Percentiles rank a stretch among this genome's conserved stretches.
Conservation (phyloP, 2,329 filamentous ascomycete genomes). For the Cladosporium cucumerinum region DNA sequence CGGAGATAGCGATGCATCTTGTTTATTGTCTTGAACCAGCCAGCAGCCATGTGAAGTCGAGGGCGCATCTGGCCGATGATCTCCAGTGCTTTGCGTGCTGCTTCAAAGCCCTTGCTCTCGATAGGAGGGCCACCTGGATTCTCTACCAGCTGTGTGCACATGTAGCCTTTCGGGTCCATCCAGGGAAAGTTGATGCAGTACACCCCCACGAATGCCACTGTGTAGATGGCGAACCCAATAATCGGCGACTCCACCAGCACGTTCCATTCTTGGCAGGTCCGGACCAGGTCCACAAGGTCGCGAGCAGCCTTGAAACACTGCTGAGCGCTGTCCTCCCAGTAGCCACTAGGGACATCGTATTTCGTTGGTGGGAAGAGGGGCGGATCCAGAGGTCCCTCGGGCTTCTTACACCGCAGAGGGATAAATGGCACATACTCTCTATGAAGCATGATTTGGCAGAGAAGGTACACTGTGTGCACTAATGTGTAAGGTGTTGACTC, state of each 20-base stretch:
- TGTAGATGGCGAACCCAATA: constrained; percentile 65
- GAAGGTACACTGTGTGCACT: constrained; percentile 62
- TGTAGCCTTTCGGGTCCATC: constrained; percentile 60
- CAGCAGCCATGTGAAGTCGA: constrained; percentile 55
- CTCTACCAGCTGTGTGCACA: constrained; percentile 37
- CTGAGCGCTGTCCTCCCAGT: constrained; percentile 62
- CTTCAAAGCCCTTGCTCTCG: constrained; percentile 36
- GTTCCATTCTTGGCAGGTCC: constrained; percentile 58
- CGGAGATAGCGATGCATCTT: constrained; percentile 55
- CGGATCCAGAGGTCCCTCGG: constrained; percentile 57
- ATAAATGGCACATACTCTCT: constrained; percentile 67
- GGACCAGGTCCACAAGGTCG: constrained; percentile 63
- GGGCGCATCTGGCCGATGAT: constrained; percentile 52
- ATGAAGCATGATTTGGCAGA: constrained; percentile 66
- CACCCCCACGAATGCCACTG: constrained; percentile 61
- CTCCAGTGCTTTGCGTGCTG: constrained; percentile 49
- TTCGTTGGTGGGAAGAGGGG: constrained; percentile 52
- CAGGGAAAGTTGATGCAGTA: constrained; percentile 66
- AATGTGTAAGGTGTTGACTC: constrained; percentile 64
- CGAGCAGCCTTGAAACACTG: constrained; percentile 61
- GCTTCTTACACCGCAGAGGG: constrained; percentile 51
- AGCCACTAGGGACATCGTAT: constrained; percentile 49
- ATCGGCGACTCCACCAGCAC: constrained; percentile 66
- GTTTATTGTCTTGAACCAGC: constrained; percentile 53
- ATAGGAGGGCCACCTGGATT: background rate